Evolutionary conservation across 495 filamentous ascomycete genomes (phyloP), one percentile per base, ranked within the genome.

Genomic region (Cenococcum geophilum): DNA sequence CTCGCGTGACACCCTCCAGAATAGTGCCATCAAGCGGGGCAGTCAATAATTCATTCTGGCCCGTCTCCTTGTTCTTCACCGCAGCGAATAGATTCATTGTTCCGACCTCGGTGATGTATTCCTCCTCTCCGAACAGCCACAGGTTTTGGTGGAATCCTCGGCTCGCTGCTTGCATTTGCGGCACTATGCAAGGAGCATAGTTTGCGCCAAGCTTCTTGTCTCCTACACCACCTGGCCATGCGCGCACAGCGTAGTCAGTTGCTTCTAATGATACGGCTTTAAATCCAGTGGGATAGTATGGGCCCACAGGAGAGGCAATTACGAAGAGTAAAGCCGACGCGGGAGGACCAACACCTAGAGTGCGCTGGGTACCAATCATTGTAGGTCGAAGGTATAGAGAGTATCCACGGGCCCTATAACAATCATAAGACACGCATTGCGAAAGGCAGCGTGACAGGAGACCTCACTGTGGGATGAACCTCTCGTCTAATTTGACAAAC

Each of bases 141-240:
- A 98, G 79, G 74, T 97, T 97, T 80, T 98, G 93, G 75, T 98
- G 92, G 81, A 89, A 96, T 35, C 93, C 93, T 18, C 89, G 81
- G 62, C 81, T 84, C 27, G 92, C 91, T 18, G 93, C 93, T 72
- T 96, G 80, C 59, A 91, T 80, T 76, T 97, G 95, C 11, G 95
- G 93, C 23, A 95, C 76, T 63, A 98, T 91, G 74, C 92, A 96
- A 1, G 95, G 92, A 16, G 93, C 93, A 72, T 98, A 98, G 80
- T 98, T 98, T 62, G 91, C 92, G 61, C 93, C 93, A 20, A 98
- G 83, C 79, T 98, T 98, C 83, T 91, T 93, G 77, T 96, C 89
- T 67, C 93, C 93, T 9, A 96, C 91, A 68, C 93, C 93, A 57
- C 92, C 92, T 35, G 93, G 93, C 93, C 93, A 98, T 55, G 93